Conservation (phyloP, 306 rosid genomes). For the Quillaja saponaria region DNA sequence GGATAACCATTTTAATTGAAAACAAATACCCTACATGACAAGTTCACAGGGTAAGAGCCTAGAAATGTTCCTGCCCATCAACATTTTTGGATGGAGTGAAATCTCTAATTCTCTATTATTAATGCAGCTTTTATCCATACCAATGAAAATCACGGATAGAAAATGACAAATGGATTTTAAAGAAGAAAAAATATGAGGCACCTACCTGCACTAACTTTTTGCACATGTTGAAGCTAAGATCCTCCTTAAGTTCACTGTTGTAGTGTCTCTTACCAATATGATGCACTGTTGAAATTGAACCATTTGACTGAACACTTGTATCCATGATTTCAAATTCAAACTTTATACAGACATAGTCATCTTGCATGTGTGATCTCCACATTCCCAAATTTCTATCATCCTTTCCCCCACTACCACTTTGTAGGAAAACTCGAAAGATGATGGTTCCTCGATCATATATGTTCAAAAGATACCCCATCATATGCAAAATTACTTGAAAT, state of each 20-base stretch:
- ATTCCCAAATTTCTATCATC: conserved; percentile 41
- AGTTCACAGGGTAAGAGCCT: too few species aligned
- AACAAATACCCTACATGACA: too few species aligned
- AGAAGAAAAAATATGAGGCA: background rate
- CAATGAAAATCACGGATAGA: too few species aligned
- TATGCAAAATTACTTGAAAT: conserved; percentile 75
- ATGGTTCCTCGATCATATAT: conserved; percentile 39
- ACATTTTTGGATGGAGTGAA: too few species aligned
- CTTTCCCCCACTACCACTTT: conserved; percentile 39
- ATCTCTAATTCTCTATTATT: too few species aligned
- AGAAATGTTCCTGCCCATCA: too few species aligned
- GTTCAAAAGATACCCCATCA: conserved; percentile 62
- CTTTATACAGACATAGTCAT: conserved; percentile 46
- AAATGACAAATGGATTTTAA: too few species aligned
- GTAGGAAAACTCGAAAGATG: conserved; percentile 44
- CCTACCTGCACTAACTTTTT: conserved; percentile 66
- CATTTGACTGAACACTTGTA: conserved; percentile 36
- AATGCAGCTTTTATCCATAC: too few species aligned
- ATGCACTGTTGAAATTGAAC: conserved; percentile 37
- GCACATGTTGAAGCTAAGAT: conserved; percentile 68
- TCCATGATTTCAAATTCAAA: conserved; percentile 58
- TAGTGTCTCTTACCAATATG: conserved; percentile 36
- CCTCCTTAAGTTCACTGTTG: conserved; percentile 50
- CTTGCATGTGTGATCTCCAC: conserved; percentile 51
- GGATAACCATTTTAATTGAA: too few species aligned